These are phyloP conservation scores for Cucumis hystrix DNA, from an alignment of 306 rosid species.

Conservation along the genomic window DNA sequence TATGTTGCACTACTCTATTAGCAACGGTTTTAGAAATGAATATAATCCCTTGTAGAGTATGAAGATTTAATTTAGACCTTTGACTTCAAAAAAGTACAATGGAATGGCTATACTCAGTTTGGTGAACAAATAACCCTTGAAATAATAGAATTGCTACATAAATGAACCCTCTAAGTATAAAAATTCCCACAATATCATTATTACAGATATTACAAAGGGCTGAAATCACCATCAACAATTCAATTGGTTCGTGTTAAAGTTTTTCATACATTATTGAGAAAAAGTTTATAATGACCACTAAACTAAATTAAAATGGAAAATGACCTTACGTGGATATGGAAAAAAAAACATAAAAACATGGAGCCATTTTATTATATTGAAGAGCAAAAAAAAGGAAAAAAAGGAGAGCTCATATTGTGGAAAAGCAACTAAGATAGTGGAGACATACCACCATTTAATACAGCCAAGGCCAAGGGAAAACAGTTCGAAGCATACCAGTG, in stretches of 20 bases:
- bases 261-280: not conserved
- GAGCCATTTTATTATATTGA: not conserved
- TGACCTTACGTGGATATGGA: not conserved
- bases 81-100: too few relatives aligned
- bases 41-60: too few relatives aligned
- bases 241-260: not conserved
- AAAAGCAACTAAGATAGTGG: not conserved
- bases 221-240: not conserved
- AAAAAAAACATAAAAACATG: not conserved
- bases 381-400: not conserved
- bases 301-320: not conserved
- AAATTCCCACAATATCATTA: not conserved
- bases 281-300: not conserved
- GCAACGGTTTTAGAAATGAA: not conserved
- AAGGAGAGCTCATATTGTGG: not conserved
- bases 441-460: conserved; percentile 8
- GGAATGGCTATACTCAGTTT: too few relatives aligned
- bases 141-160: not conserved
- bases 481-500: not conserved
- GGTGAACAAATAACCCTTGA: not conserved
- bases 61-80: too few relatives aligned
- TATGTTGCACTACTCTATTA: not conserved
- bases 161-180: not conserved
- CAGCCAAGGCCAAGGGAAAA: not conserved
- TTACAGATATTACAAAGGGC: not conserved